A percentile compares a stretch with the other conserved stretches of the same genome.
Conservation (phyloP, 139 green algal species). For the Chlamydomonas incerta region DNA sequence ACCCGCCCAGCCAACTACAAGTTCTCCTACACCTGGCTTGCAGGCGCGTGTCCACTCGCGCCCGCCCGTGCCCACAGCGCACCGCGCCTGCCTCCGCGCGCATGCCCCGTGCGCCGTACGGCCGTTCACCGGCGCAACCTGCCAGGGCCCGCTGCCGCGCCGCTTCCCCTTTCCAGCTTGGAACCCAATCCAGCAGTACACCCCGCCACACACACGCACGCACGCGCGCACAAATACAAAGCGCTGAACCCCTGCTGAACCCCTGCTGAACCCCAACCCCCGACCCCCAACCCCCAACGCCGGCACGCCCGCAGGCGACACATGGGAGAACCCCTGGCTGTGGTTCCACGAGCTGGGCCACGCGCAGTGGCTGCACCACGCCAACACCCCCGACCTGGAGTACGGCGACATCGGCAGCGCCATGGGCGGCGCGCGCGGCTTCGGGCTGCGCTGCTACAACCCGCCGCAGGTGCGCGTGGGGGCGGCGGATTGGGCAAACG, state of each 20-base stretch:
- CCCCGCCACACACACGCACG: too few relatives aligned
- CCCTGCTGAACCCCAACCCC: too few relatives aligned
- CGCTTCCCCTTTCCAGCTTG: too few relatives aligned
- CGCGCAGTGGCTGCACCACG: not conserved
- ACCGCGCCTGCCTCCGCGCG: too few relatives aligned
- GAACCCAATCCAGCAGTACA: too few relatives aligned
- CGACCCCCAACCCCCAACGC: too few relatives aligned
- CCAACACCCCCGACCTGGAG: constrained; percentile 8
- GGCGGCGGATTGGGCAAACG: not conserved
- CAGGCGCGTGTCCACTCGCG: not conserved
- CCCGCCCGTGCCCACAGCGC: too few relatives aligned
- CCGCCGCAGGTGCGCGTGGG: constrained; percentile 2
- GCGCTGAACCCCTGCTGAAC: too few relatives aligned
- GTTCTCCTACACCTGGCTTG: constrained; percentile 24
- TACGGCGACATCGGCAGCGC: constrained; percentile 29
- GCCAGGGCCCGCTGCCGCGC: too few relatives aligned
- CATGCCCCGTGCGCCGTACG: too few relatives aligned
- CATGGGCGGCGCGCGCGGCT: not conserved
- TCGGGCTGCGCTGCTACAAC: constrained; percentile 33
- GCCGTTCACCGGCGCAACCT: too few relatives aligned
- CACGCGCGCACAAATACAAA: too few relatives aligned
- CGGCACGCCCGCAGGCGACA: not conserved
- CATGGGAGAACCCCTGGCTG: constrained; percentile 18
- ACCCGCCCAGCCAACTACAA: not conserved
- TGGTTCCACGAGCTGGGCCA: constrained; percentile 39